A percentile compares a stretch with the other conserved stretches of the same genome.
These are phyloP conservation scores for Aurantiochytrium sp. DNA, from an alignment of 108 stramenopile genomes.

Conservation along the genomic window DNA sequence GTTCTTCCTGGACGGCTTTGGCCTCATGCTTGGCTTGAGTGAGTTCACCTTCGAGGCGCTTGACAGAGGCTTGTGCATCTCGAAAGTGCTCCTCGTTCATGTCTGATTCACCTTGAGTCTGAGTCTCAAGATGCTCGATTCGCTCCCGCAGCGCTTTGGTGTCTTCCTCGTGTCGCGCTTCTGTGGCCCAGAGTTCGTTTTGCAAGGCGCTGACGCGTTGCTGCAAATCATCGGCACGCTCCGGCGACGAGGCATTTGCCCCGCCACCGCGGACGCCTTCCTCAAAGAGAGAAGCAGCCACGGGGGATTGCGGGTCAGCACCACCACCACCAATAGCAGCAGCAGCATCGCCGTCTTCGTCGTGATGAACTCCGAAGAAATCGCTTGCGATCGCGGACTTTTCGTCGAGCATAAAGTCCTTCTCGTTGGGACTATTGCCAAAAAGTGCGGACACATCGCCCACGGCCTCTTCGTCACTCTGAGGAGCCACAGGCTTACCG, in stretches of 20 bases:
- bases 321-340: not conserved
- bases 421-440: not conserved
- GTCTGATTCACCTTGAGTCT: no score
- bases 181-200: not conserved
- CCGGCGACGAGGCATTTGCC: not conserved
- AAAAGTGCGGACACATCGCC: not conserved
- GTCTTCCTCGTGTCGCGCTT: not conserved
- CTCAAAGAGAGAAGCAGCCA: not conserved
- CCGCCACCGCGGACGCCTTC: not conserved
- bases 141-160: not conserved
- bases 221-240: not conserved
- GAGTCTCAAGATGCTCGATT: not conserved
- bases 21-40: no score
- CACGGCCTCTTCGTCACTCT: not conserved
- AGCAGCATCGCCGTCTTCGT: not conserved
- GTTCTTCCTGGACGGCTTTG: no score
- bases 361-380: not conserved
- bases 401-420: not conserved
- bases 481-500: not conserved
- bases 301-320: not conserved
- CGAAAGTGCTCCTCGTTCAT: no score
- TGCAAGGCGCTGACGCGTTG: not conserved
- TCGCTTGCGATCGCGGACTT: not conserved
- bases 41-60: no score
- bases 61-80: no score